Evolutionary conservation across 768 basidiomycete genomes (phyloP), one percentile per base, ranked within the genome.

Genomic region (Holtermannia corniformis): DNA sequence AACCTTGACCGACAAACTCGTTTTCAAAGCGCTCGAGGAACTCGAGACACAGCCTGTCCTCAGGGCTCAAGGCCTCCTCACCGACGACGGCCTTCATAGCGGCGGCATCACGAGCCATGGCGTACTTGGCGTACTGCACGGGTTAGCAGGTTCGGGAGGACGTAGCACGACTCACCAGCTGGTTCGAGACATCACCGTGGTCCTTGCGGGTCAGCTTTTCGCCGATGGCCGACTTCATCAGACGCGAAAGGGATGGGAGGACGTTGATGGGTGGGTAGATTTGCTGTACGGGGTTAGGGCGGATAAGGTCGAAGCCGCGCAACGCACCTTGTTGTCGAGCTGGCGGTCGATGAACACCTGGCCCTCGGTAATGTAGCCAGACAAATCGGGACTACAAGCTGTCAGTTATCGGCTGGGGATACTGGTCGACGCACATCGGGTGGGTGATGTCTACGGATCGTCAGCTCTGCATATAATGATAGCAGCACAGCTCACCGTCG

Each of bases 221-320:
- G 60, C 95, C 95, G 74, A 97, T 96, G 60, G 95, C 95, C 64
- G 86, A 89, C 83, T 99, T 99, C 95, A 99, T 99, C 72, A 99
- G 77, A 75, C 95, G 91, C 63, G 95, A 97, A 68, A 99, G 79
- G 59, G 95, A 97, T 56, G 95, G 95, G 44, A 99, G 79, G 55
- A 99, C 93, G 76, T 99, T 99, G 79, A 99, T 97, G 47, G 95
- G 95, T 28, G 95, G 95, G 76, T 96, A 97, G 71, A 97, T 92
- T 56, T 74, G 71, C 58, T 62, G 54, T 16, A 37, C 32, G 7
- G 10, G n/a, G 16, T 37, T 37, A 37, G 32, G 32, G n/a, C n/a
- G n/a, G n/a, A n/a, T 10, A 37, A 4, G 20, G n/a, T 22, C n/a
- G 16, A 28, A 40, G 23, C 11, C 14, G 4, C 28, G 4, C 5